Evolutionary conservation across 306 rosid species (phyloP).

Genomic region (peach (Prunus persica)): DNA sequence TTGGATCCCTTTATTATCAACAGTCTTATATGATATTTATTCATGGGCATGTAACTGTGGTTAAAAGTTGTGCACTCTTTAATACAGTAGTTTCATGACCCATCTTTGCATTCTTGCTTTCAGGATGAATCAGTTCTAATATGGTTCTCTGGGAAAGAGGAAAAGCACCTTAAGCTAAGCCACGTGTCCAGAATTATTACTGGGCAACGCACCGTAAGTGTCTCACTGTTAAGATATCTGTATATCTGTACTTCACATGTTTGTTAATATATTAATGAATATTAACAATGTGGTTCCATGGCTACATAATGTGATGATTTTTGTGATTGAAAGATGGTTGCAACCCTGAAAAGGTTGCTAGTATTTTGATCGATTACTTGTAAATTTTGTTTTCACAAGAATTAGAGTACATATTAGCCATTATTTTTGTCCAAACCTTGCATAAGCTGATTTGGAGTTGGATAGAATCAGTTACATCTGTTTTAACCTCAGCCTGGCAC

Average conservation of each 20-base stretch:
- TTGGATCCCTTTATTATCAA: not conserved
- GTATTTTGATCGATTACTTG: not conserved
- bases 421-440: not conserved
- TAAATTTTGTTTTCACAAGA: too few species aligned
- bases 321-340: not conserved
- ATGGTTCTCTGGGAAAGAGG: constrained; percentile 98
- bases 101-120: constrained; percentile 36
- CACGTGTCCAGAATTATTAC: constrained; percentile 94
- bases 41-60: not conserved
- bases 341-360: not conserved
- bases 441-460: not conserved
- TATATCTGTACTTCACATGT: constrained; percentile 18
- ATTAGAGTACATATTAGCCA: too few species aligned
- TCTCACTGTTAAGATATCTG: constrained; percentile 22
- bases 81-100: not conserved
- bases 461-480: not conserved
- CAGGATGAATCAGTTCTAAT: constrained; percentile 97
- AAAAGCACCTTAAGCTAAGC: constrained; percentile 87
- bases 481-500: not conserved
- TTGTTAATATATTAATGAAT: not conserved
- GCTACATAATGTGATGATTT: not conserved
- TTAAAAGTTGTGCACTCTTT: not conserved
- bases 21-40: not conserved
- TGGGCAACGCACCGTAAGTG: constrained; percentile 95
- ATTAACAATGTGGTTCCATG: not conserved